Percentiles rank a stretch among this genome's conserved stretches.
Evolutionary conservation across 2,329 filamentous ascomycete species (phyloP).

Genomic region (Colletotrichum filicis): DNA sequence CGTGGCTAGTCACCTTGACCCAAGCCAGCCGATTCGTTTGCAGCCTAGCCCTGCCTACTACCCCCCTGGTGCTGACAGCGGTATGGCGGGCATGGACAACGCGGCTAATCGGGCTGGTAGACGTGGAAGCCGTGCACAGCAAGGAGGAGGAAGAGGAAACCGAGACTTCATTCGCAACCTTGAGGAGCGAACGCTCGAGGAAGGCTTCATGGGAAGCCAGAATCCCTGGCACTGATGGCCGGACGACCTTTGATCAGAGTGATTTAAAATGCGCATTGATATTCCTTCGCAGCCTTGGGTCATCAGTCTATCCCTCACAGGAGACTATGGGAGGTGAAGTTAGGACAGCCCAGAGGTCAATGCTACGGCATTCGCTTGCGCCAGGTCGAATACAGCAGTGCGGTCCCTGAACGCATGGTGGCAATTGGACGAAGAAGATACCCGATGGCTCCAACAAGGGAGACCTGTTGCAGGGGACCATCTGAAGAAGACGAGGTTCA

Average conservation of each 20-base stretch:
- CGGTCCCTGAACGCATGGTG: not conserved
- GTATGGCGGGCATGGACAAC: slow-evolving; percentile 73
- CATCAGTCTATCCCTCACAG: not conserved
- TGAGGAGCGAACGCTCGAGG: slow-evolving; percentile 93
- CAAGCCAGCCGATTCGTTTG: slow-evolving; percentile 90
- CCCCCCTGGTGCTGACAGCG: slow-evolving; percentile 84
- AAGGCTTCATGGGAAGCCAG: slow-evolving; percentile 82
- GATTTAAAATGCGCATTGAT: not conserved
- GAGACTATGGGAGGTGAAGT: not conserved
- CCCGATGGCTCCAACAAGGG: slow-evolving; percentile 18
- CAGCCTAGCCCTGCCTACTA: slow-evolving; percentile 98
- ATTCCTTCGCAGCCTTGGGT: not conserved
- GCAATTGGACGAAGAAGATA: slow-evolving; percentile 23
- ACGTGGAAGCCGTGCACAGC: slow-evolving; percentile 78
- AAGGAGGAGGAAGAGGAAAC: slow-evolving; percentile 67
- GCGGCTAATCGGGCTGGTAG: slow-evolving; percentile 70
- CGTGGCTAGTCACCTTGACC: slow-evolving; percentile 95
- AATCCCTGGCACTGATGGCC: slow-evolving; percentile 73
- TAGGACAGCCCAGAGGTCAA: not conserved
- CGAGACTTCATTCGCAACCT: slow-evolving; percentile 94
- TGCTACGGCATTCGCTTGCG: not conserved
- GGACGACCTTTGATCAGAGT: not conserved
- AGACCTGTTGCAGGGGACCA: slow-evolving; percentile 10
- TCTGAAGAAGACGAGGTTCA: slow-evolving; percentile 5
- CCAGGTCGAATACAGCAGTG: not conserved